Evolutionary conservation across 129 eudicot genomes (phyloP).

Genomic region (Helianthus annuus): HanXRQr2.0-SUNRISE NC_035448.2:13087625-13088124

Average conservation of each 20-base stretch:
- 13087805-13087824: constrained; percentile 9
- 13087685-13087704: constrained; percentile 29
- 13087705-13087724: constrained; percentile 9
- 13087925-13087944: not conserved
- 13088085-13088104: constrained; percentile 27
- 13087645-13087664: constrained; percentile 36
- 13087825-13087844: not conserved
- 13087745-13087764: constrained; percentile 8
- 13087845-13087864: not conserved
- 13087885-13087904: constrained; percentile 1
- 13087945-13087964: too few species aligned
- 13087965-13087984: not conserved
- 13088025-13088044: constrained; percentile 26
- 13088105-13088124: constrained; percentile 24
- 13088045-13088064: constrained; percentile 17
- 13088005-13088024: constrained; percentile 17
- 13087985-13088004: not conserved
- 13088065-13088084: constrained; percentile 20
- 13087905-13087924: not conserved
- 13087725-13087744: constrained; percentile 31
- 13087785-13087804: constrained; percentile 27
- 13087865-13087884: not conserved
- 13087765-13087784: not conserved
- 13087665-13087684: constrained; percentile 31
- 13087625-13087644: not conserved